Base-by-base conservation (phyloP, 352 stramenopile genomes). In the Phytophthora gonapodyides region DNA sequence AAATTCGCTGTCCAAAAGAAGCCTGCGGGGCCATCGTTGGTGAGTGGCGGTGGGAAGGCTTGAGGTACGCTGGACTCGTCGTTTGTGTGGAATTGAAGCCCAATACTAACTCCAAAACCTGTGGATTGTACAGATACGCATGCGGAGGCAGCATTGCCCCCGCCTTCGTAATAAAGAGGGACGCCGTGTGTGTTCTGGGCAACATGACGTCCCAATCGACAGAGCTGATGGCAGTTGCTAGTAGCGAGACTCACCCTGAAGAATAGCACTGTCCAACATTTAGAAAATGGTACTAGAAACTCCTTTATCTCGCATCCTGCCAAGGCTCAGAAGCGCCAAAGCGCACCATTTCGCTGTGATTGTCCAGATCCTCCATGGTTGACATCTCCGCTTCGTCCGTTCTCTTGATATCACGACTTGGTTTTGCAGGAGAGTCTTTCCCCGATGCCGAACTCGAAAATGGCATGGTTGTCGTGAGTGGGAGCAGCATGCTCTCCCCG, bases 21-120 rank as follows among this genome's bases (percentile, higher is more conserved):
- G 47, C 27, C 4, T 88, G 79, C 51, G 57, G 41, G 11, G 61
- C 58, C 1, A 44, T 75, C 30, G 67, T 88, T 13, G 79, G 79
- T 0, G 59, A 88, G 44, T 88, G 75, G 76, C 61, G 55, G n/a
- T 88, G 78, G 78, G 74, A 84, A 47, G 73, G 69, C 24, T 41
- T 69, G 19, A 76, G 67, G 76, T 82, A 56, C 48, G 67, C 68
- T 5, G 13, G 41, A 30, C 51, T 21, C 2, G 9, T 37, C 8
- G 17, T 38, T 42, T 7, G 10, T 15, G 6, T 46, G 7, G n/a
- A 24, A 2, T n/a, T 38, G 6, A 63, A 42, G 34, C 30, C n/a
- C 45, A 41, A 55, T 13, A 34, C 5, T 8, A 31, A 30, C 24
- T 30, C 24, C 3, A 30, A 30, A 30, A 31, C 21, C 24, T 49